phyloP scores from a whole-genome alignment of 164 flowering plant species.

The Vitis rotundifolia region DNA sequence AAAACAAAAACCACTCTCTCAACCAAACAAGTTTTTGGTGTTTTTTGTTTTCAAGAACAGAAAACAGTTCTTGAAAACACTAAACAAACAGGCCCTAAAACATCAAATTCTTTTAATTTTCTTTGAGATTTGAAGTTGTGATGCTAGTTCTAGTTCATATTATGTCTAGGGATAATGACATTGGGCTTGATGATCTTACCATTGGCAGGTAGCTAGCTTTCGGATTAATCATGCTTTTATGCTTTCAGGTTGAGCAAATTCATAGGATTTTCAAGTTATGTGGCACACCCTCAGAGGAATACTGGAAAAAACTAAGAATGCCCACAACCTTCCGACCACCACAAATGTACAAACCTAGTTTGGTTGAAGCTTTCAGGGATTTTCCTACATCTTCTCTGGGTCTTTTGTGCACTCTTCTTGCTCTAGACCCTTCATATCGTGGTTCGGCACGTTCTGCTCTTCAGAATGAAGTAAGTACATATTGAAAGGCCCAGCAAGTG shows the following conservation, averaged over 20 bases:
- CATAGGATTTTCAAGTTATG: constrained; percentile 74
- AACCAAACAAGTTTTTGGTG: too few species aligned
- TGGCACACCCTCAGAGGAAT: constrained; percentile 77
- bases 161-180: neutral
- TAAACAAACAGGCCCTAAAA: too few species aligned
- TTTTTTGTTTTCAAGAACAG: too few species aligned
- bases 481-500: too few species aligned
- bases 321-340: constrained; percentile 59
- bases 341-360: constrained; percentile 46
- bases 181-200: constrained; percentile 4
- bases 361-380: constrained; percentile 42
- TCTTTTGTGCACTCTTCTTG: constrained; percentile 55
- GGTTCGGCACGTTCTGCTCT: constrained; percentile 61
- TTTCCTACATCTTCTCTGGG: constrained; percentile 54
- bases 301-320: constrained; percentile 55
- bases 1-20: too few species aligned
- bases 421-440: constrained; percentile 60
- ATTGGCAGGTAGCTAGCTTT: neutral
- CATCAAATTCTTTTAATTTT: neutral
- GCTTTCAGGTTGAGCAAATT: constrained; percentile 66
- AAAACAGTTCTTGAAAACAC: too few species aligned
- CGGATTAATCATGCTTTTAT: constrained; percentile 4
- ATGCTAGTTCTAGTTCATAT: neutral
- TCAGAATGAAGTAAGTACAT: constrained; percentile 43
- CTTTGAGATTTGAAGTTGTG: neutral